Evolutionary conservation across 1,284 basidiomycete genomes (phyloP).

Genomic region (Xerocomus nothofagi): DNA sequence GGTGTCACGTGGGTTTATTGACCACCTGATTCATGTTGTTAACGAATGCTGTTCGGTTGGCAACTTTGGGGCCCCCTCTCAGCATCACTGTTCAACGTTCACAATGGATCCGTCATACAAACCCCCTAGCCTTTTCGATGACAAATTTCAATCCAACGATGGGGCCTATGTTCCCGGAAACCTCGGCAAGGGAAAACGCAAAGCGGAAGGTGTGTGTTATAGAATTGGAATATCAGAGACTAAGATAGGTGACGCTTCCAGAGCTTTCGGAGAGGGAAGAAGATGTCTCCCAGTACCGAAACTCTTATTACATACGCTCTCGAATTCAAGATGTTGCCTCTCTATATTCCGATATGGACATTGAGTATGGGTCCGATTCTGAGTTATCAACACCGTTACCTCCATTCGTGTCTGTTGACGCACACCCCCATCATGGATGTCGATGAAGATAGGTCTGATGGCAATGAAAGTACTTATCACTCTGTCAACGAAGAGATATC

Average conservation of each 20-base stretch:
- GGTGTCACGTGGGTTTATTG: no score
- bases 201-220: conserved; percentile 15
- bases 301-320: not conserved
- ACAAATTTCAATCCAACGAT: not conserved
- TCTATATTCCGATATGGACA: conserved; percentile 11
- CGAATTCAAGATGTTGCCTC: not conserved
- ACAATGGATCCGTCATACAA: conserved; percentile 11
- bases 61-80: no score
- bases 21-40: no score
- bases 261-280: conserved; percentile 9
- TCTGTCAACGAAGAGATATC: conserved; percentile 12
- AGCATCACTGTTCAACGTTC: no score
- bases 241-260: conserved; percentile 1
- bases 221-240: not conserved
- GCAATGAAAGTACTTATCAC: no score
- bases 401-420: not conserved
- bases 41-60: no score
- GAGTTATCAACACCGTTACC: conserved; percentile 1
- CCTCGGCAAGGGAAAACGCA: conserved; percentile 27
- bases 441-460: conserved; percentile 2
- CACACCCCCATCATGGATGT: not conserved
- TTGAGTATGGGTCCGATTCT: not conserved
- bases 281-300: not conserved
- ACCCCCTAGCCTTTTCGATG: conserved; percentile 20
- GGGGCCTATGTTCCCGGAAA: not conserved